phyloP scores from a whole-genome alignment of 139 green algal genomes.

The Gonium pectorale region DNA sequence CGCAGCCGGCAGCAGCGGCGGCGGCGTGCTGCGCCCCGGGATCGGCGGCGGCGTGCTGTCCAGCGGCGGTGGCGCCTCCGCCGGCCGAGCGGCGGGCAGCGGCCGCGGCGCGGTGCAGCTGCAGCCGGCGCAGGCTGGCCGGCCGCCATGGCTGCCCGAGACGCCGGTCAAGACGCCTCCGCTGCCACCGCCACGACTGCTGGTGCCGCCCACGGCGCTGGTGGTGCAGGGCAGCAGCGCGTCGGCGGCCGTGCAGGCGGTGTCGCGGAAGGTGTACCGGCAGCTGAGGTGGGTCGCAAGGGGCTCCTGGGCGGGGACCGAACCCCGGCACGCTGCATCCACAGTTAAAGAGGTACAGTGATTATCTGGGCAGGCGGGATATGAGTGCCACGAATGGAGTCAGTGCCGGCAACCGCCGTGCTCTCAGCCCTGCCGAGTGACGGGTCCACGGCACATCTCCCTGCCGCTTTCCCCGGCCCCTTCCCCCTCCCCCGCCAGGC shows the following conservation, averaged over 20 bases:
- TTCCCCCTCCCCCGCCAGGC: conserved; percentile 4
- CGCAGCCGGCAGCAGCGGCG: not conserved
- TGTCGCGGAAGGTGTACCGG: conserved; percentile 76
- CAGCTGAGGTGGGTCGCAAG: conserved; percentile 68
- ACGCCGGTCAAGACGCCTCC: conserved; percentile 52
- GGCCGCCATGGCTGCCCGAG: conserved; percentile 68
- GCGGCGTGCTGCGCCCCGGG: not conserved
- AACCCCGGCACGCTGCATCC: no score
- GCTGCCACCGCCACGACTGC: conserved; percentile 32
- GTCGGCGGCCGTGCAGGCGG: conserved; percentile 63
- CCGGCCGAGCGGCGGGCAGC: not conserved
- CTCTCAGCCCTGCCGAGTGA: no score
- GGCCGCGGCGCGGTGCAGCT: not conserved
- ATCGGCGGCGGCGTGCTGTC: not conserved
- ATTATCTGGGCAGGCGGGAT: no score
- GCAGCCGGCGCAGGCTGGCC: conserved; percentile 61
- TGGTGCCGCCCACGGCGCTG: conserved; percentile 38
- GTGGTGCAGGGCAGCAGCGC: conserved; percentile 12
- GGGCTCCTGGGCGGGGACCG: no score
- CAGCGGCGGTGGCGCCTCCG: not conserved
- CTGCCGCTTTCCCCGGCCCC: no score
- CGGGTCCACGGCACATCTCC: no score
- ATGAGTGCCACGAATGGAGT: no score
- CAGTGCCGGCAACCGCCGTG: no score
- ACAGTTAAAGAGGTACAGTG: no score